Percentiles rank a stretch among this genome's conserved stretches.
These are phyloP conservation scores for Leccinum pallidistipes DNA, from an alignment of 1,284 basidiomycete genomes.

Conservation along the genomic window DNA sequence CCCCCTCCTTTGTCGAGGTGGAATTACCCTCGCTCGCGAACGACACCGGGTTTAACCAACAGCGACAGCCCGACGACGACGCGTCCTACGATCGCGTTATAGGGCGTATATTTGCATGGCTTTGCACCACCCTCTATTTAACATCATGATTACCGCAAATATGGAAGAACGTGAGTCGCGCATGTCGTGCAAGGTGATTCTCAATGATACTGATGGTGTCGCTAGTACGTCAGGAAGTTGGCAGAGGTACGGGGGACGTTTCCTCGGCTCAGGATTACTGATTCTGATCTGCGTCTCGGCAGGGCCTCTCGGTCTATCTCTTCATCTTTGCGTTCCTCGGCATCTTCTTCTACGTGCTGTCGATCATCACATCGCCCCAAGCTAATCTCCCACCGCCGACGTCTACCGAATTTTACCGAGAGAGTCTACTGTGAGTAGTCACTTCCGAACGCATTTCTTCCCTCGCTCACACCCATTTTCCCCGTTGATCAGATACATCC, in stretches of 20 bases:
- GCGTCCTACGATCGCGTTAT: slow-evolving; percentile 59
- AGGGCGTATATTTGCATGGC: slow-evolving; percentile 89
- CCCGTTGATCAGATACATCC: slow-evolving; percentile 59
- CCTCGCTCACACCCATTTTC: slow-evolving; percentile 9
- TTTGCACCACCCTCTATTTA: slow-evolving; percentile 88
- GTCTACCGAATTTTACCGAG: slow-evolving; percentile 60
- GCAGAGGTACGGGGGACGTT: slow-evolving; percentile 59
- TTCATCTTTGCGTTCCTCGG: slow-evolving; percentile 92
- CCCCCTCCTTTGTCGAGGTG: slow-evolving; percentile 14
- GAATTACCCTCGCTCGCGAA: slow-evolving; percentile 22
- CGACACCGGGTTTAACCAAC: slow-evolving; percentile 17
- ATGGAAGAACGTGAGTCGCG: slow-evolving; percentile 89
- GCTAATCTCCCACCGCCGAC: slow-evolving; percentile 52
- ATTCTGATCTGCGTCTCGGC: slow-evolving; percentile 9
- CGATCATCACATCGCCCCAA: slow-evolving; percentile 71
- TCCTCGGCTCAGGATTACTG: slow-evolving; percentile 3
- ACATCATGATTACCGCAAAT: slow-evolving; percentile 93
- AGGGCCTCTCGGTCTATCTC: slow-evolving; percentile 90
- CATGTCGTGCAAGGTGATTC: slow-evolving; percentile 6
- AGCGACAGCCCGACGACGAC: slow-evolving; percentile 33
- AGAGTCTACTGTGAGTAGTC: slow-evolving; percentile 71
- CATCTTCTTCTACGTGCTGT: slow-evolving; percentile 87
- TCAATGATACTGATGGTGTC: not conserved
- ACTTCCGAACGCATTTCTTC: not conserved
- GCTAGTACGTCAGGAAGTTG: slow-evolving; percentile 84